phyloP scores from a whole-genome alignment of 2,329 filamentous ascomycete species.

The Penicillium sp. region DNA sequence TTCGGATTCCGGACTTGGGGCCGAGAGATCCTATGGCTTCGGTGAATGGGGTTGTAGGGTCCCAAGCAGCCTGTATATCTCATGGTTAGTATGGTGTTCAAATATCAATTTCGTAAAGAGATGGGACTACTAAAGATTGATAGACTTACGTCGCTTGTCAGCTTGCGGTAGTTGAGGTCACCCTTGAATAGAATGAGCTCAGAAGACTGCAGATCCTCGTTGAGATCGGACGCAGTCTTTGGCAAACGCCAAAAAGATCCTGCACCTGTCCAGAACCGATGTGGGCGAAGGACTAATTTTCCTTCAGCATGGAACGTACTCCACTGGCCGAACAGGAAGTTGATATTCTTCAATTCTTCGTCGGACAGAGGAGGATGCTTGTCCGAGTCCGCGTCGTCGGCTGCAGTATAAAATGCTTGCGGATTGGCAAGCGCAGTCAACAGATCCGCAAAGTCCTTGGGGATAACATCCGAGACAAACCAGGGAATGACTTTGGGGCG shows the following conservation, averaged over 20 bases:
- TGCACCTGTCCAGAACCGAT: slow-evolving; percentile 84
- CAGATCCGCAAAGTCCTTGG: slow-evolving; percentile 77
- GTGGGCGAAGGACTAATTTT: slow-evolving; percentile 75
- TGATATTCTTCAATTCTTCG: slow-evolving; percentile 62
- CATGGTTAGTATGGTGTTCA: neutral
- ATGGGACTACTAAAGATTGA: neutral
- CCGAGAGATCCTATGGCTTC: slow-evolving; percentile 84
- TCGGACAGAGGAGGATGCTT: slow-evolving; percentile 61
- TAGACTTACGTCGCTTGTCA: slow-evolving; percentile 75
- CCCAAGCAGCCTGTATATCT: slow-evolving; percentile 66
- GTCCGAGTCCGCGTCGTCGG: slow-evolving; percentile 53
- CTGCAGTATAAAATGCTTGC: slow-evolving; percentile 71
- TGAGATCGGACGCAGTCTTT: slow-evolving; percentile 60
- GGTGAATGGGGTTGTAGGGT: slow-evolving; percentile 79
- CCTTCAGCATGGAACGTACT: slow-evolving; percentile 75
- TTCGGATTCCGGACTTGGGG: slow-evolving; percentile 73
- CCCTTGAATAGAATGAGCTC: slow-evolving; percentile 96
- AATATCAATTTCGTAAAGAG: neutral
- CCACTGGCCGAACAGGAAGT: slow-evolving; percentile 81
- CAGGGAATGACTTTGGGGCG: slow-evolving; percentile 95
- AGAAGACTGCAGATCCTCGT: slow-evolving; percentile 73
- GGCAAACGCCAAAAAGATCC: slow-evolving; percentile 90
- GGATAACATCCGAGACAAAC: slow-evolving; percentile 96
- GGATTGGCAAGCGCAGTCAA: slow-evolving; percentile 76
- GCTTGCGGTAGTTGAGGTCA: slow-evolving; percentile 91